Base-by-base conservation (phyloP, 805 yeast species). In the Spathaspora girioi region DNA sequence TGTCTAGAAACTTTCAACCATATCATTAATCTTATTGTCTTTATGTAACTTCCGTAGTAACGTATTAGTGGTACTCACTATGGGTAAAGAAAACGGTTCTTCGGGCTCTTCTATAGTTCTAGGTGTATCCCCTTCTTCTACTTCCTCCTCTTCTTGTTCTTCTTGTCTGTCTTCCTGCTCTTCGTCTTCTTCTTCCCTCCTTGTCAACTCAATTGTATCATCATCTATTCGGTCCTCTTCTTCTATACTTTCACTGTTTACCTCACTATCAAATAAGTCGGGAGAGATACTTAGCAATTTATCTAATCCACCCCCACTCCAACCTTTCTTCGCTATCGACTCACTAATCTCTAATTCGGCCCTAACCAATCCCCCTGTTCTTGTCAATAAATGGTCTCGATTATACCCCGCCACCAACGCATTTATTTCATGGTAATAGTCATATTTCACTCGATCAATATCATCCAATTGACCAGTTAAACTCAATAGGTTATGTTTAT, bases 281-380 rank as follows among this genome's bases (percentile, higher is more conserved):
- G 87, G 86, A 38, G 88, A 82, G 32, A 78, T 72, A 1, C 81
- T 72, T 20, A 87, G 70, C 49, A 87, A 69, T 23, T 79, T 84
- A 61, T 89, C 96, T 32, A 90, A 69, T 0, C 96, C 96, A 26
- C 93, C 94, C 12, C 96, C 96, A 3, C 86, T 78, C 89, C 91
- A 85, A 4, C 96, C 94, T 62, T 90, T 90, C 51, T 82, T 76
- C 0, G 96, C 96, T 19, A 90, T 82, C 26, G 87, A 85, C 60
- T 88, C 96, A 58, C 81, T 83, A 17, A 89, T 82, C 59, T 89
- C 94, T 15, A 90, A 82, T 63, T 90, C 93, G 2, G 94, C 92
- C 47, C 89, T 71, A 1, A 89, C 84, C 5, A 87, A 73, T 1
- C 86, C 76, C 1, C 89, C 86, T 1, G 89, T 76, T 48, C 77